Base-by-base conservation (phyloP, 441 rosid genomes). In the Erodium moschatum region DNA sequence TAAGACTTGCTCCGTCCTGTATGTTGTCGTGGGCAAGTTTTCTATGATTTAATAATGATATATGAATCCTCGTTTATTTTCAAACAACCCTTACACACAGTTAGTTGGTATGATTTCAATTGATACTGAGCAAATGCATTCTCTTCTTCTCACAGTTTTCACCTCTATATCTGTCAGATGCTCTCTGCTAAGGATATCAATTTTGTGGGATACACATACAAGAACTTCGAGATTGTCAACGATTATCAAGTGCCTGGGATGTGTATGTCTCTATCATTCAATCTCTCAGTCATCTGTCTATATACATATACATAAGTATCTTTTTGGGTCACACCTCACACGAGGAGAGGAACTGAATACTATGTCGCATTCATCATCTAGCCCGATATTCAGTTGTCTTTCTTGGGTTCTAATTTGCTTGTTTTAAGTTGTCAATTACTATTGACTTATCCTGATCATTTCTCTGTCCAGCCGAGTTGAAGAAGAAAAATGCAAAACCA, bases 401-500 rank as follows among this genome's bases (percentile, higher is more conserved):
- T 29, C 31, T 29, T 29, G 31, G 31, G 31, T 29, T 29, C 31
- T 29, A 29, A 29, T 29, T 29, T 29, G 31, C 31, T 29, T 29
- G 31, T 3, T 29, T 29, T 29, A 1, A 29, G 31, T 29, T 3
- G 31, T 29, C 31, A 29, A 29, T 4, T 29, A 29, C 31, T 29
- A 29, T 29, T 29, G 31, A 29, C 38, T 61, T 38, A 61, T 27
- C 29, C 24, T 12, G 38, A 61, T 61, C 8, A 0, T 1, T 63
- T 63, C 4, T 63, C 19, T 63, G 31, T 29, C 19, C 86, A 93
- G 99, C 85, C 72, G 97, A 91, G 68, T 66, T 94, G 75, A 92
- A 89, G 86, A 90, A 89, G 84, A 95, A 86, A 80, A 87, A 79
- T 79, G 77, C 90, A 29, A 95, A 95, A 77, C 89, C 90, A 0